Base-by-base conservation (phyloP, 2,329 filamentous ascomycete genomes). In the Botrytis medusae region DNA sequence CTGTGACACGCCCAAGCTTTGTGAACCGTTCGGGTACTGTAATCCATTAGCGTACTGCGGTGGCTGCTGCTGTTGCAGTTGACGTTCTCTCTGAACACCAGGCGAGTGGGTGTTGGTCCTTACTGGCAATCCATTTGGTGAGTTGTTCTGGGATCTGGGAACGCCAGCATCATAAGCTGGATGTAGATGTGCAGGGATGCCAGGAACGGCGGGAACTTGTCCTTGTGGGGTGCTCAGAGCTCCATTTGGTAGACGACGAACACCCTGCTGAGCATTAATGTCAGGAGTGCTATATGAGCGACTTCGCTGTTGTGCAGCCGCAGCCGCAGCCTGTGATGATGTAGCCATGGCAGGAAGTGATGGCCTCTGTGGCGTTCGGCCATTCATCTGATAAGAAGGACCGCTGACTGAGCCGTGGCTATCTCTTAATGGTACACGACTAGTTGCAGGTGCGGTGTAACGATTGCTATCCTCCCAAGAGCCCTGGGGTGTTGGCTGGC, bases 241-340 rank as follows among this genome's bases (percentile, higher is more conserved):
- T 87, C 81, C 82, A 82, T 88, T 88, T 76, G 86, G 84, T 22
- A 77, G 73, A 80, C 89, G 85, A 76, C 90, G 64, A 34, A 67
- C 65, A 25, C 65, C 86, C 80, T 87, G 87, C 76, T 88, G 87
- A 71, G 88, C 91, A 77, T 97, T 93, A 78, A 97, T 97, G 81
- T 98, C 95, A 12, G 96, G 95, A 76, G 95, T 98, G 84, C 95
- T 98, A 79, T 97, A 97, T 54, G 95, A 97, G 76, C 96, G 89
- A 83, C 93, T 91, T 77, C 94, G 88, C 80, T 92, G 90, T 81
- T 93, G 91, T 76, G 79, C 75, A 68, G 74, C 73, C 72, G 73
- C 77, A 78, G 87, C 73, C 73, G 73, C 77, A 78, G 87, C 82
- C 40, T 67, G 63, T 76, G 86, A 82, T 74, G 85, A 83, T 40